These are phyloP conservation scores for Phaeophleospora eucalypticola DNA, from an alignment of 2,329 filamentous ascomycete genomes.

Conservation along the genomic window DNA sequence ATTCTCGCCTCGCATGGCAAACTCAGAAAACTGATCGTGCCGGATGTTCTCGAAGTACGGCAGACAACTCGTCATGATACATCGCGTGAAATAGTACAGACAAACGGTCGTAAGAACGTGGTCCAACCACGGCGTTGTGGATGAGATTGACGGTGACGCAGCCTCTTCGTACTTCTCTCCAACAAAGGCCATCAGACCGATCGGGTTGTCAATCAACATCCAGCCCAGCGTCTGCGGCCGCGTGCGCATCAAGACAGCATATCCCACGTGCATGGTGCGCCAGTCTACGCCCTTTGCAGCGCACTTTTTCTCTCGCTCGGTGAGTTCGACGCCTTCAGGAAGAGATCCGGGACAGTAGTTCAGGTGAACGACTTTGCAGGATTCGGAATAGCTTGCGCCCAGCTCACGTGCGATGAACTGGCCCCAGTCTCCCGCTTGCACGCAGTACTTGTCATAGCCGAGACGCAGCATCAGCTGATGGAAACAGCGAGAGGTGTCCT, in stretches of 20 bases:
- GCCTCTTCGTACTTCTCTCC: slow-evolving; percentile 44
- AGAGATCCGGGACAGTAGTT: slow-evolving; percentile 40
- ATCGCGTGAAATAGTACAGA: slow-evolving; percentile 38
- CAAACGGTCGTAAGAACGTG: slow-evolving; percentile 32
- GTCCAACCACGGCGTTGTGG: slow-evolving; percentile 29
- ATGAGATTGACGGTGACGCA: slow-evolving; percentile 35
- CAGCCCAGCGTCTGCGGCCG: slow-evolving; percentile 43
- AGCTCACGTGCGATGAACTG: slow-evolving; percentile 40
- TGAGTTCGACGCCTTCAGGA: slow-evolving; percentile 31
- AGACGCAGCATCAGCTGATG: slow-evolving; percentile 39
- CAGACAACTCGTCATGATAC: slow-evolving; percentile 36
- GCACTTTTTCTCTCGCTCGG: slow-evolving; percentile 33
- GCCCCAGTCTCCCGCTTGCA: slow-evolving; percentile 42
- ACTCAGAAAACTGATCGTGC: slow-evolving; percentile 38
- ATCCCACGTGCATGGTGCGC: slow-evolving; percentile 39
- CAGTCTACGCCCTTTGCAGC: slow-evolving; percentile 35
- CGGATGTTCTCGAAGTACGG: slow-evolving; percentile 39
- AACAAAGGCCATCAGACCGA: slow-evolving; percentile 43
- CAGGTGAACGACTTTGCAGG: slow-evolving; percentile 39
- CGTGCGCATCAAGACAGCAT: slow-evolving; percentile 42
- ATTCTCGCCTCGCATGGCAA: slow-evolving; percentile 35
- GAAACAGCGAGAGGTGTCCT: slow-evolving; percentile 38
- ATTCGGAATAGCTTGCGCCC: slow-evolving; percentile 32
- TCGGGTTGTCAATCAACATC: slow-evolving; percentile 41
- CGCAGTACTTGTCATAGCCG: slow-evolving; percentile 38